Evolutionary conservation across 257 asterid species (phyloP), one percentile per base, ranked within the genome.

Genomic region (Knoxia roxburghii): DNA sequence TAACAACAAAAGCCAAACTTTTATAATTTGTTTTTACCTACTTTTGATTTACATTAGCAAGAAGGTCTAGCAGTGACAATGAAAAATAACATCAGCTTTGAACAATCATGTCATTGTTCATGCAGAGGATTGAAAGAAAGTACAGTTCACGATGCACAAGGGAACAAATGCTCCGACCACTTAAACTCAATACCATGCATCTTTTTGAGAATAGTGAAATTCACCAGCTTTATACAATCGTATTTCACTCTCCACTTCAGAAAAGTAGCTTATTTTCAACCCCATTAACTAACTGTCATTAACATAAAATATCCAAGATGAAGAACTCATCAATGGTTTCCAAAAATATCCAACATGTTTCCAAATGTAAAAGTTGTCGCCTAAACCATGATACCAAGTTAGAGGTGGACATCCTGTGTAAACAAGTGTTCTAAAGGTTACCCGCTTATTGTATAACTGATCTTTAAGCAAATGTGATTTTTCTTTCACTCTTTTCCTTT

Each of bases 401-500:
- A 56, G 39, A 13, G 4, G 40, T 29, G 61, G 21, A 29, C 39
- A 56, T 27, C 29, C 5, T 5, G 45, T 40, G 45, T 40, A 40
- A 40, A 6, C 13, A n/a, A n/a, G n/a, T n/a, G n/a, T n/a, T n/a
- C n/a, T n/a, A n/a, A n/a, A n/a, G n/a, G n/a, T 7, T 69, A 15
- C 50, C 37, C 12, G 60, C 48, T 59, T 62, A 32, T n/a, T n/a
- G 1, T 41, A 29, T 1, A 71, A 54, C 2, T 20, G 33, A 35
- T 52, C 26, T 71, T 35, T 29, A 57, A 60, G 39, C 6, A 50
- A 62, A 56, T 52, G 24, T 4, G 51, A 67, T 18, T 48, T 48
- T 58, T 14, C 68, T 40, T 27, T n/a, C n/a, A n/a, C n/a, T n/a
- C n/a, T n/a, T n/a, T n/a, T n/a, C n/a, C n/a, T n/a, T n/a, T n/a